Evolutionary conservation across 768 basidiomycete species (phyloP).

Genomic region (Mycena olivaceomarginata): DNA sequence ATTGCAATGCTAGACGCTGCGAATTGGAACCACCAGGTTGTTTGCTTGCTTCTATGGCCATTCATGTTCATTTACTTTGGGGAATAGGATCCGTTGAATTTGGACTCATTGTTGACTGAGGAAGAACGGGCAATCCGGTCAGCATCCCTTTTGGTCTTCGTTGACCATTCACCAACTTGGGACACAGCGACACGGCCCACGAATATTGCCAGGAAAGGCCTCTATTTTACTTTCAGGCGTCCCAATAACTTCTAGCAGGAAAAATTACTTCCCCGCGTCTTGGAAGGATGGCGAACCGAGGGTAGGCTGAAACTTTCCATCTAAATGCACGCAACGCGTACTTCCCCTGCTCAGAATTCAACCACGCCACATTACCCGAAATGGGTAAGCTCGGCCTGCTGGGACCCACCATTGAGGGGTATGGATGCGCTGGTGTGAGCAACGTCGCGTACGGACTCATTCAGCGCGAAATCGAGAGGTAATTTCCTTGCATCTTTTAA

Average conservation of each 20-base stretch:
- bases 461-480: slow-evolving; percentile 96
- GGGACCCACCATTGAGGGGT: slow-evolving; percentile 94
- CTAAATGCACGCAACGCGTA: not conserved
- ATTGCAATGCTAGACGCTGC: slow-evolving; percentile 2
- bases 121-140: slow-evolving; percentile 95
- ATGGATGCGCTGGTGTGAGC: slow-evolving; percentile 94
- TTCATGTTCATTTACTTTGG: not conserved
- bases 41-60: not conserved
- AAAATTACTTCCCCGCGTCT: slow-evolving; percentile 89
- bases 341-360: slow-evolving; percentile 74
- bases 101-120: slow-evolving; percentile 89
- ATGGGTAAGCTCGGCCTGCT: slow-evolving; percentile 96
- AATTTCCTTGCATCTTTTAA: slow-evolving; percentile 33
- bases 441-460: slow-evolving; percentile 96
- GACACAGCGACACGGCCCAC: slow-evolving; percentile 82
- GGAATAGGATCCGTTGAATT: slow-evolving; percentile 85
- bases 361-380: slow-evolving; percentile 85
- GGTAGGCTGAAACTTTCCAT: slow-evolving; percentile 61
- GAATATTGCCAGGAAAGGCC: slow-evolving; percentile 84
- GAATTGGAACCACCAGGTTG: slow-evolving; percentile 30
- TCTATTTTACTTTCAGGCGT: not conserved
- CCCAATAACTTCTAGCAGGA: slow-evolving; percentile 69
- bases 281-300: slow-evolving; percentile 93
- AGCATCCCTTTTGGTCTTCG: slow-evolving; percentile 40
- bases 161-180: slow-evolving; percentile 5